phyloP scores from a whole-genome alignment of 805 yeast genomes.

The Ogataea thermomethanolica region DNA sequence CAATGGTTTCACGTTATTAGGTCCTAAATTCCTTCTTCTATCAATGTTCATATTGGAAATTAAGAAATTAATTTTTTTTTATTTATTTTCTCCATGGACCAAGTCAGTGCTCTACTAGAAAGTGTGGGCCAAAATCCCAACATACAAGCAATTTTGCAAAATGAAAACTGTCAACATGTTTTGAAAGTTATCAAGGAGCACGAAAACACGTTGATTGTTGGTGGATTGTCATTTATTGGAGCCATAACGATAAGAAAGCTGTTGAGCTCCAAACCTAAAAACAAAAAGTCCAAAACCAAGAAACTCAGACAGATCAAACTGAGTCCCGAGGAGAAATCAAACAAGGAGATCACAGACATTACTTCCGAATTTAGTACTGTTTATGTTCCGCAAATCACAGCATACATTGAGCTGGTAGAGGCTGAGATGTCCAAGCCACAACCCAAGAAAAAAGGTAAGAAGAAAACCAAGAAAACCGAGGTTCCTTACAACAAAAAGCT shows the following conservation, averaged over 20 bases:
- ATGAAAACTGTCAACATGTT: constrained; percentile 8
- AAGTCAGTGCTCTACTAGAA: constrained; percentile 1
- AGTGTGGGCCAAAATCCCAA: not conserved
- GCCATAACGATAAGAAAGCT: constrained; percentile 9
- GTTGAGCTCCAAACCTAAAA: constrained; percentile 1
- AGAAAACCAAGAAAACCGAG: constrained; percentile 6
- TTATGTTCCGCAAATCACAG: constrained; percentile 12
- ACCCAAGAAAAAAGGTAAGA: constrained; percentile 11
- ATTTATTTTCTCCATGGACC: constrained; percentile 6
- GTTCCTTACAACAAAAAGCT: constrained; percentile 26
- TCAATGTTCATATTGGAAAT: constrained; percentile 37
- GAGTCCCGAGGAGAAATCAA: constrained; percentile 21
- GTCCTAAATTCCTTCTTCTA: constrained; percentile 85
- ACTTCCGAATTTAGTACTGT: constrained; percentile 17
- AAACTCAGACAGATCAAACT: constrained; percentile 8
- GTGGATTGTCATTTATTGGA: constrained; percentile 15
- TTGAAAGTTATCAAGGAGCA: constrained; percentile 14
- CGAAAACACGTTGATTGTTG: constrained; percentile 14
- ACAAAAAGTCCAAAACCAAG: constrained; percentile 6
- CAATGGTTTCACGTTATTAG: constrained; percentile 58
- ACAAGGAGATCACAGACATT: constrained; percentile 16
- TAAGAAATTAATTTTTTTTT: constrained; percentile 1
- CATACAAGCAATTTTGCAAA: constrained; percentile 9
- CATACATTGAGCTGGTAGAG: constrained; percentile 18
- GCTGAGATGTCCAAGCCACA: constrained; percentile 4